Conservation (phyloP, 2,329 filamentous ascomycete genomes). For the Botrytis aclada region DNA sequence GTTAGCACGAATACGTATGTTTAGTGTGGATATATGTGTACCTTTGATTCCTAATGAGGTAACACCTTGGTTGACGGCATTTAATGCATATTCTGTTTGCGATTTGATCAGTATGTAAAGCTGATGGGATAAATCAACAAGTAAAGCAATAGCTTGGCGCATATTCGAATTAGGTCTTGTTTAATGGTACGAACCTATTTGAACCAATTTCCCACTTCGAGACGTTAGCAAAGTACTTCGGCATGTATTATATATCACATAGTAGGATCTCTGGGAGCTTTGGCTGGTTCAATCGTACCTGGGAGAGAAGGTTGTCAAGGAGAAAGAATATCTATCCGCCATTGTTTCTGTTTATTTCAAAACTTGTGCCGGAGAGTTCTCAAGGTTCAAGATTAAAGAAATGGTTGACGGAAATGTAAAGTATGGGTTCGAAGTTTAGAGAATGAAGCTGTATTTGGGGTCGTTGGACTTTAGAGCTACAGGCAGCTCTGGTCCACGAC, state of each 20-base stretch:
- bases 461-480: conserved; percentile 16
- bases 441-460: conserved; percentile 27
- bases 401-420: conserved; percentile 15
- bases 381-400: conserved; percentile 7
- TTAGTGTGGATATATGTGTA: conserved; percentile 41
- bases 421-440: conserved; percentile 18
- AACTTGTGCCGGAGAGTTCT: conserved; percentile 13
- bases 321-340: conserved; percentile 99
- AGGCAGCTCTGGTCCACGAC: conserved; percentile 28
- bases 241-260: conserved; percentile 17
- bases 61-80: conserved; percentile 98
- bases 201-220: conserved; percentile 91
- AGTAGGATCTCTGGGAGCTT: conserved; percentile 24
- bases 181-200: conserved; percentile 68
- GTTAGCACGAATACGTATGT: neutral
- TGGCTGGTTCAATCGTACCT: conserved; percentile 62
- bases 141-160: conserved; percentile 19
- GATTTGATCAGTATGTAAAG: conserved; percentile 26
- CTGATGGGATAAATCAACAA: conserved; percentile 21
- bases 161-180: conserved; percentile 6
- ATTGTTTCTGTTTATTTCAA: conserved; percentile 51
- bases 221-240: conserved; percentile 28
- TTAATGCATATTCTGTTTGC: conserved; percentile 87
- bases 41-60: conserved; percentile 98
- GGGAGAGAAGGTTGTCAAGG: conserved; percentile 97